Percentiles rank a stretch among this genome's conserved stretches.
phyloP scores from a whole-genome alignment of 2,329 filamentous ascomycete genomes.

The Sporothrix brasiliensis region DNA sequence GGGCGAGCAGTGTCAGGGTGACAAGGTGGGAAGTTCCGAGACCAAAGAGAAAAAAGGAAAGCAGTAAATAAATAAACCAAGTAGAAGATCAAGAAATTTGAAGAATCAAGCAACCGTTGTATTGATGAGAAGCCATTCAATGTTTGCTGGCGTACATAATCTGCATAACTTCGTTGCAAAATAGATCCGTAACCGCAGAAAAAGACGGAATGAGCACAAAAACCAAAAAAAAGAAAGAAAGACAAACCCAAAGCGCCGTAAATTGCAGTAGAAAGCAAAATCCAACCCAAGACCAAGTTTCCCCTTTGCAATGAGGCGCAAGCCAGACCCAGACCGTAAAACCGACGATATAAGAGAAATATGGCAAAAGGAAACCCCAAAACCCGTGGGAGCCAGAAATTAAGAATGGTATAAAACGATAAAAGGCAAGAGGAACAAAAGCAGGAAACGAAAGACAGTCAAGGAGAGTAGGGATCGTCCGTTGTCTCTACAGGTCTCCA shows the following conservation, averaged over 20 bases:
- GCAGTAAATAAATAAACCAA: not conserved
- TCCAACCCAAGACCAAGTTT: not conserved
- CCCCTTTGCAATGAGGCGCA: not conserved
- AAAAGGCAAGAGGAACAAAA: not conserved
- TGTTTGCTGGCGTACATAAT: not conserved
- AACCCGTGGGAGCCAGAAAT: slow-evolving; percentile 4
- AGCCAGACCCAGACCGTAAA: not conserved
- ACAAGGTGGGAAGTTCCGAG: too few species aligned
- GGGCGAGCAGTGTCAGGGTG: too few species aligned
- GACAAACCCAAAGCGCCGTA: not conserved
- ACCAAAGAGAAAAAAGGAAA: not conserved
- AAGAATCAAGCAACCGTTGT: not conserved
- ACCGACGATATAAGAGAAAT: not conserved
- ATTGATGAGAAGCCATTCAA: slow-evolving; percentile 3
- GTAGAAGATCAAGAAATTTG: not conserved
- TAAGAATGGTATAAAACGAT: slow-evolving; percentile 22
- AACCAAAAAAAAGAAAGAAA: not conserved
- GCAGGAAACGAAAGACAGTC: not conserved
- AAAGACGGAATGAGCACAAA: not conserved
- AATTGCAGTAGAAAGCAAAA: slow-evolving; percentile 2
- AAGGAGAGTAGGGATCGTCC: not conserved
- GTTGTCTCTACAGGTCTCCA: slow-evolving; percentile 43
- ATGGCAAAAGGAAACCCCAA: not conserved
- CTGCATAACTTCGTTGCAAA: slow-evolving; percentile 23
- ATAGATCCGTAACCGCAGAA: not conserved